A percentile compares a stretch with the other conserved stretches of the same genome.
phyloP scores from a whole-genome alignment of 768 basidiomycete genomes.

The Suillus bovinus region DNA sequence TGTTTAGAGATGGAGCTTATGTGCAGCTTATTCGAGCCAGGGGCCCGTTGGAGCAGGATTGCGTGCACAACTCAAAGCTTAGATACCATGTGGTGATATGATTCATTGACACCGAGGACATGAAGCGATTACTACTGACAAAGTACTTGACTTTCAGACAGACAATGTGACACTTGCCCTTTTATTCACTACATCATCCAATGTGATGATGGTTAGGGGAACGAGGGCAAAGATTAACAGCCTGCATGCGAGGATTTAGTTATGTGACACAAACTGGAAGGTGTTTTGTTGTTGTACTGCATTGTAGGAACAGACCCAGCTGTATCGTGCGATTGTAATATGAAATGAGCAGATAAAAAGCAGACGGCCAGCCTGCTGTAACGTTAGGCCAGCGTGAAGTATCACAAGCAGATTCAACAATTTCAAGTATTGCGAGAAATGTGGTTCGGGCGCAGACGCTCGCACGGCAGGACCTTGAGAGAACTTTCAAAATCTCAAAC shows the following conservation, averaged over 20 bases:
- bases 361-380: slow-evolving; percentile 1
- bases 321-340: not conserved
- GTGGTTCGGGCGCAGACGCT: too few species aligned
- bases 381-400: too few species aligned
- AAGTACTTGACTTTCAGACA: slow-evolving; percentile 20
- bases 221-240: slow-evolving; percentile 69
- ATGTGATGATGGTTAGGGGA: slow-evolving; percentile 74
- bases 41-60: slow-evolving; percentile 84
- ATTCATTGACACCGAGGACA: slow-evolving; percentile 9
- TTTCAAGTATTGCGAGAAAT: too few species aligned
- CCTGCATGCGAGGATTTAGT: not conserved
- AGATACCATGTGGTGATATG: slow-evolving; percentile 16
- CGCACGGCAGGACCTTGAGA: too few species aligned
- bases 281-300: not conserved
- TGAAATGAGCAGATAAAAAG: slow-evolving; percentile 3
- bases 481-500: too few species aligned
- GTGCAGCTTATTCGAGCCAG: slow-evolving; percentile 90
- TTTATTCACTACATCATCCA: slow-evolving; percentile 77
- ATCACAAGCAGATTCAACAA: not conserved
- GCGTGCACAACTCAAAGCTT: slow-evolving; percentile 78
- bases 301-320: not conserved
- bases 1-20: slow-evolving; percentile 82
- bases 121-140: not conserved
- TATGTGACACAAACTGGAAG: not conserved
- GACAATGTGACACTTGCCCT: too few species aligned